A percentile compares a stretch with the other conserved stretches of the same genome.
Conservation (phyloP, 1,284 basidiomycete genomes). For the Ganoderma lingzhi region DNA sequence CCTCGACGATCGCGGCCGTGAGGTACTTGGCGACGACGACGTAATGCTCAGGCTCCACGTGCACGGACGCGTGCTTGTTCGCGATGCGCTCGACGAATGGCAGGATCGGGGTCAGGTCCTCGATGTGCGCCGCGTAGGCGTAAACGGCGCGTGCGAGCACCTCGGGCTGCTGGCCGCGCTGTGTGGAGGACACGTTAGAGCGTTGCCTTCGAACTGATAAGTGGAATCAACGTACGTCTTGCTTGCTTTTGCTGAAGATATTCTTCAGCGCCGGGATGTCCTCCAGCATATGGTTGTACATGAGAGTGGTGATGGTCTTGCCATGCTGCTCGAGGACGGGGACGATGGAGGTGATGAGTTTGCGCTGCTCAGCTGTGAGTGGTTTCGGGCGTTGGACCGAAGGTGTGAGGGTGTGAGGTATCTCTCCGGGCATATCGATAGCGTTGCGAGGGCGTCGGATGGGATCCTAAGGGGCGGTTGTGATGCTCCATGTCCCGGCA, state of each 20-base stretch:
- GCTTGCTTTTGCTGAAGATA: slow-evolving; percentile 38
- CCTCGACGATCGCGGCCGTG: slow-evolving; percentile 33
- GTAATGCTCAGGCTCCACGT: slow-evolving; percentile 37
- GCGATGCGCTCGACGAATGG: slow-evolving; percentile 39
- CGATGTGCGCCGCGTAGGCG: slow-evolving; percentile 39
- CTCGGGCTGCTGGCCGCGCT: slow-evolving; percentile 33
- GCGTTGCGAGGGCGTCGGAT: neutral
- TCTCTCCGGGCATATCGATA: neutral
- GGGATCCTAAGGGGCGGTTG: neutral
- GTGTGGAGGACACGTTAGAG: neutral
- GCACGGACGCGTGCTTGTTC: slow-evolving; percentile 38
- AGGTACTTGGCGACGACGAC: slow-evolving; percentile 37
- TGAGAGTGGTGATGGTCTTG: slow-evolving; percentile 29
- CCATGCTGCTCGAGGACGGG: slow-evolving; percentile 36
- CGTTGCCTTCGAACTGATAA: neutral
- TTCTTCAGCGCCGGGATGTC: slow-evolving; percentile 35
- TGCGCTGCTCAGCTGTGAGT: slow-evolving; percentile 36
- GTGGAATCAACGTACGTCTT: slow-evolving; percentile 28
- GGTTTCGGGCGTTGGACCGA: slow-evolving; percentile 28
- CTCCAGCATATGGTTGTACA: slow-evolving; percentile 38
- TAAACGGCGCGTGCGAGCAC: slow-evolving; percentile 36
- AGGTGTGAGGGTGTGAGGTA: neutral
- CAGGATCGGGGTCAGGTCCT: slow-evolving; percentile 37
- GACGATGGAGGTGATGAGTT: slow-evolving; percentile 36
- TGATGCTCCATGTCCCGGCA: neutral